Base-by-base conservation (phyloP, 495 filamentous ascomycete species). In the Penicillium odoratum region DNA sequence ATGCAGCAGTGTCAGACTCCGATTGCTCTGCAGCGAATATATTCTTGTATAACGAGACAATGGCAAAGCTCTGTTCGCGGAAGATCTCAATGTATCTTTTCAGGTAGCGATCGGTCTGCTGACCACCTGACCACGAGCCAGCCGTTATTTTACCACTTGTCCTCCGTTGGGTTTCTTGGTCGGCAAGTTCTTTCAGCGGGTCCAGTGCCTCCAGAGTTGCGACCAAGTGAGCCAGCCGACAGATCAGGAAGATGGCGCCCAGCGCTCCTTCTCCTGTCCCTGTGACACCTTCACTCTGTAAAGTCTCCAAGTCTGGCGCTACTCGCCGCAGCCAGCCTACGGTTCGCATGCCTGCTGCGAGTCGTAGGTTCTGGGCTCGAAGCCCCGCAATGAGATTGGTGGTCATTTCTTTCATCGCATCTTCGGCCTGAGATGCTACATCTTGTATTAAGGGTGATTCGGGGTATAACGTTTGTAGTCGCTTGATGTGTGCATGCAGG, bases 31-130 rank as follows among this genome's bases (percentile, higher is more conserved):
- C 77, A 3, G 88, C 85, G 67, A 97, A 98, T 46, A 98, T 94
- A 63, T 84, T 90, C 59, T 85, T 88, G 69, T 94, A 97, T 82
- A 97, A 89, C 18, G 89, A 92, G 21, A 98, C 83, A 57, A 97
- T 95, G 10, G 88, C 89, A 66, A 99, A 99, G 65, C 90, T 94
- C 72, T 99, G 95, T 73, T 99, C 95, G 51, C 95, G 88, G 74
- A 97, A 98, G 30, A 98, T 96, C 70, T 99, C 95, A 63, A 99
- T 88, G 74, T 96, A 99, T 51, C 91, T 79, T 70, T 99, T 99
- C 38, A 99, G 76, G 62, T 92, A 99, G 26, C 91, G 82, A 66
- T 97, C 95, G 2, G 93, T 97, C 66, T 98, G 94, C 65, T 95
- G 91, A 0, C 93, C 94, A 6, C 82, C 84, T 0, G 86, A 83